Conservation (phyloP, 371 early-diverging fungal genomes). For the Syncephalastrum racemosum region DNA sequence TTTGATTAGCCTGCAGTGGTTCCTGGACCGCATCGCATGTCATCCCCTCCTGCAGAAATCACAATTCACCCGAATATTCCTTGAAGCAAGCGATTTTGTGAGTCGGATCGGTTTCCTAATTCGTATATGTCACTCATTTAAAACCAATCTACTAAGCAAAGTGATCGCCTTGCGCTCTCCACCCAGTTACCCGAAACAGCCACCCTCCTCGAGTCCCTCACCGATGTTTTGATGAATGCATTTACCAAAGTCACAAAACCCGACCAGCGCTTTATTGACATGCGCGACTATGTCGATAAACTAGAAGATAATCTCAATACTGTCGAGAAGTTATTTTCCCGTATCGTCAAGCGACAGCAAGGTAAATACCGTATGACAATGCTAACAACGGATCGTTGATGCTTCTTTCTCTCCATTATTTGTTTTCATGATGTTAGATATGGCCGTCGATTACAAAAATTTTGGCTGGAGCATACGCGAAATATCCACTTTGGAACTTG, state of each 20-base stretch:
- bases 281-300: conserved; percentile 77
- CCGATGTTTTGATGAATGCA: conserved; percentile 82
- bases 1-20: conserved; percentile 68
- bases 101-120: conserved; percentile 1
- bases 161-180: conserved; percentile 24
- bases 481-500: conserved; percentile 82
- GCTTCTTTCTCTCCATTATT: background rate
- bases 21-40: conserved; percentile 75
- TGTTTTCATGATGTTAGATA: conserved; percentile 34
- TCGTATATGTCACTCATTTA: conserved; percentile 8
- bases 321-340: conserved; percentile 74
- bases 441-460: conserved; percentile 75
- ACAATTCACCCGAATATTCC: conserved; percentile 70
- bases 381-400: no score
- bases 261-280: conserved; percentile 81
- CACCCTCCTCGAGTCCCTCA: conserved; percentile 62
- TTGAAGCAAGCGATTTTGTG: conserved; percentile 81
- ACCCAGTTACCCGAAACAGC: conserved; percentile 50
- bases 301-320: conserved; percentile 80
- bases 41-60: conserved; percentile 82
- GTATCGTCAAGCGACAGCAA: conserved; percentile 73
- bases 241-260: conserved; percentile 85
- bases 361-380: conserved; percentile 10
- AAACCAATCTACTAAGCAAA: conserved; percentile 25
- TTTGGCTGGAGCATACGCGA: conserved; percentile 75